These are phyloP conservation scores for Monosporascus sp. DNA, from an alignment of 2,329 filamentous ascomycete species.

Conservation along the genomic window DNA sequence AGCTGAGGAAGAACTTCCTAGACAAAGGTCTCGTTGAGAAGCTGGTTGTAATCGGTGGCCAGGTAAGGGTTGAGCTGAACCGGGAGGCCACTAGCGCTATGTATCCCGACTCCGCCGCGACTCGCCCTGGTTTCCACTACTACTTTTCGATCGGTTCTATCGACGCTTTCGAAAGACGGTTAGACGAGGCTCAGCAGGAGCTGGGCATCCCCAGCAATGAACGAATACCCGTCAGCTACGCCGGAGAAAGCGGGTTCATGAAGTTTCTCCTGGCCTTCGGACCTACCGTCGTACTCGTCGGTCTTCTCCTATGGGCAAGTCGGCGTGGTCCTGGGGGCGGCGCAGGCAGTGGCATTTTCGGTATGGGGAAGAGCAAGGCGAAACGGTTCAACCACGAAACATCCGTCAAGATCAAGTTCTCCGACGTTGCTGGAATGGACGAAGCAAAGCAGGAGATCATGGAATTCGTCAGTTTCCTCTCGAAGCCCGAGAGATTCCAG, in stretches of 20 bases:
- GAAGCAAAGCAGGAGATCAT: slow-evolving; percentile 98
- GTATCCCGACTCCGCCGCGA: slow-evolving; percentile 69
- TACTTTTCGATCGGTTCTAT: slow-evolving; percentile 95
- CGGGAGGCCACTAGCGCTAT: slow-evolving; percentile 65
- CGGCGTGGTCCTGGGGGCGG: slow-evolving; percentile 62
- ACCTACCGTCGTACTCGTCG: slow-evolving; percentile 81
- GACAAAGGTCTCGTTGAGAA: slow-evolving; percentile 96
- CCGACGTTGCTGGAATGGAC: slow-evolving; percentile 95
- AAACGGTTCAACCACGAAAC: slow-evolving; percentile 98
- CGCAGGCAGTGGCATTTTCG: slow-evolving; percentile 78
- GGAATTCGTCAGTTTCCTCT: slow-evolving; percentile 97
- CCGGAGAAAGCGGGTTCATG: slow-evolving; percentile 67
- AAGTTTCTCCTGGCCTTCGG: slow-evolving; percentile 73
- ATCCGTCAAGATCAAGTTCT: slow-evolving; percentile 93
- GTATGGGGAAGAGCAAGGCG: slow-evolving; percentile 90
- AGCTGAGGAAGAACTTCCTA: slow-evolving; percentile 87
- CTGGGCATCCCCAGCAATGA: slow-evolving; percentile 81
- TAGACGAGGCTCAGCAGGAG: slow-evolving; percentile 84
- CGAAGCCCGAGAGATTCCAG: slow-evolving; percentile 88
- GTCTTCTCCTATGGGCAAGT: slow-evolving; percentile 73
- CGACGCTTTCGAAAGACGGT: slow-evolving; percentile 81
- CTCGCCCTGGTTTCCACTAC: slow-evolving; percentile 69
- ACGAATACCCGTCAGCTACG: slow-evolving; percentile 87
- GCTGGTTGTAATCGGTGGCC: slow-evolving; percentile 71
- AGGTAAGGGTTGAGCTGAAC: slow-evolving; percentile 76